Conservation (phyloP, 75 land plant genomes). For the Sequoia sempervirens region DNA sequence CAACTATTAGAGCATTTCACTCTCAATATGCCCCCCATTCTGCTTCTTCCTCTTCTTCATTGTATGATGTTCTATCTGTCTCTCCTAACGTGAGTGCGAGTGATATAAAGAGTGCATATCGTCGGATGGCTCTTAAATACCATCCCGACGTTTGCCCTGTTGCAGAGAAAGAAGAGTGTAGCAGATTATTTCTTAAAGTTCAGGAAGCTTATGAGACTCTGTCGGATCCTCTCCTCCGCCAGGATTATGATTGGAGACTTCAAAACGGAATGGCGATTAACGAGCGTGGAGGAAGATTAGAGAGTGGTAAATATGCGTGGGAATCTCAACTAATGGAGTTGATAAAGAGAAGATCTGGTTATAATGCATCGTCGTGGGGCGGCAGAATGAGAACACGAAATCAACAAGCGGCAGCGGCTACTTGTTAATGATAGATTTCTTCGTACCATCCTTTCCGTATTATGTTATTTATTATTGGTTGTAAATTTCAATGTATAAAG, state of each 20-base stretch:
- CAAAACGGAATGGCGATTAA: background rate
- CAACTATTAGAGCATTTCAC: background rate
- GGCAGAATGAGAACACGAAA: background rate
- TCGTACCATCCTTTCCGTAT: no score
- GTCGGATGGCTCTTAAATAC: conserved; percentile 23
- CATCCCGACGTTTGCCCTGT: conserved; percentile 36
- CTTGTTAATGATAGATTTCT: no score
- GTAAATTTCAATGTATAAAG: no score
- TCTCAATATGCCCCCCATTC: background rate
- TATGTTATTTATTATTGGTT: no score
- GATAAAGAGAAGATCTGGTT: background rate
- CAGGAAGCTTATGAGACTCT: conserved; percentile 29
- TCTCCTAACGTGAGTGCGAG: background rate
- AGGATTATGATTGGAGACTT: conserved; percentile 18
- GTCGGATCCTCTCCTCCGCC: conserved; percentile 20
- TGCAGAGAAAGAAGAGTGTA: conserved; percentile 12
- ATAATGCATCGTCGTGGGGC: background rate
- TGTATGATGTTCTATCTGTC: conserved; percentile 13
- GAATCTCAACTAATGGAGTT: background rate
- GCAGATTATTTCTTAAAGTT: conserved; percentile 18
- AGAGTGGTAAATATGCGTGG: background rate
- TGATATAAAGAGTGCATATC: conserved; percentile 21
- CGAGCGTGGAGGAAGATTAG: background rate
- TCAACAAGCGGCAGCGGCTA: background rate
- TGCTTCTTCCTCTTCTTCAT: background rate